Percentiles rank a stretch among this genome's conserved stretches.
phyloP scores from a whole-genome alignment of 2,329 filamentous ascomycete species.

The Sodiomyces alkalinus region DNA sequence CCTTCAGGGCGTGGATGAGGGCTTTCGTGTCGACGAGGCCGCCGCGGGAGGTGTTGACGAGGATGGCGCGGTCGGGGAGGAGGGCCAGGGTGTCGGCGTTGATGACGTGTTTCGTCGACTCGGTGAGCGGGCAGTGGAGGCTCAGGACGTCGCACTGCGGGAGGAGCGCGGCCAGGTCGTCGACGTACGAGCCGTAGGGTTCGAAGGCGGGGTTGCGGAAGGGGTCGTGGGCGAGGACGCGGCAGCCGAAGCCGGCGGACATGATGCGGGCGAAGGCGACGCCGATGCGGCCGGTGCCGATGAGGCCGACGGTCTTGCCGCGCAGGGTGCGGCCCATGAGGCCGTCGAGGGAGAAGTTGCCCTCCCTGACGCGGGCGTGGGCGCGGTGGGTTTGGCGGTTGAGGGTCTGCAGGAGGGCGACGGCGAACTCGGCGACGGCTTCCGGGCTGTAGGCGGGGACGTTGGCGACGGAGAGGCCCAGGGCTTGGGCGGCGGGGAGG shows the following conservation, averaged over 20 bases:
- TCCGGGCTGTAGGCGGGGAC: constrained; percentile 56
- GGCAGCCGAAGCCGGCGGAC: constrained; percentile 49
- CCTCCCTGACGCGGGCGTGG: constrained; percentile 53
- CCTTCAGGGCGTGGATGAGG: constrained; percentile 46
- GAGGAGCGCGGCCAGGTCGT: constrained; percentile 39
- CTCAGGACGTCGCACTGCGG: constrained; percentile 43
- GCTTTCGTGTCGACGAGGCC: constrained; percentile 45
- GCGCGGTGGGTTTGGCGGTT: constrained; percentile 54
- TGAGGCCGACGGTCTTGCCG: constrained; percentile 50
- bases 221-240: constrained; percentile 45
- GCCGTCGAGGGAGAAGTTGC: constrained; percentile 52
- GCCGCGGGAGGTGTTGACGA: constrained; percentile 56
- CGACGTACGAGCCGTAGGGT: constrained; percentile 33
- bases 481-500: constrained; percentile 34
- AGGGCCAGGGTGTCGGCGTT: constrained; percentile 15
- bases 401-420: constrained; percentile 51
- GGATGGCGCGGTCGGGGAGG: constrained; percentile 18
- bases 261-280: constrained; percentile 46
- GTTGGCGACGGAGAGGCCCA: constrained; percentile 46
- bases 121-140: constrained; percentile 50
- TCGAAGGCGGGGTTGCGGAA: constrained; percentile 32
- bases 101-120: constrained; percentile 36
- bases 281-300: constrained; percentile 52
- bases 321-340: constrained; percentile 44
- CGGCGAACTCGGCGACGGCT: constrained; percentile 53